Evolutionary conservation across 2,329 filamentous ascomycete species (phyloP), one percentile per base, ranked within the genome.

Genomic region (Ceratocystis variospora): DNA sequence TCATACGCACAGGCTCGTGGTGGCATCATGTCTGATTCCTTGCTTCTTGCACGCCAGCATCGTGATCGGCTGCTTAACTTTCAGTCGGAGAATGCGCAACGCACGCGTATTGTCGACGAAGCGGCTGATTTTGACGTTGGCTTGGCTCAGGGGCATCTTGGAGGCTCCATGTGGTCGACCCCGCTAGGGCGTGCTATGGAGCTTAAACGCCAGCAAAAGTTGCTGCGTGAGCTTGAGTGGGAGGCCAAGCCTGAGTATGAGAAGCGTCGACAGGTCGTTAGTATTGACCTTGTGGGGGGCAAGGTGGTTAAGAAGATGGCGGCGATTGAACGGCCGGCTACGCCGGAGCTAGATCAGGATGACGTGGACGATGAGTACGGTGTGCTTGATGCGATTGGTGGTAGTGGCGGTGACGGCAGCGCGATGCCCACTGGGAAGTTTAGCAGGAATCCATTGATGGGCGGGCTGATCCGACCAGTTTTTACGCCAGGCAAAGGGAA

Each of bases 101-200:
- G 92, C 55, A 96, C 92, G 1, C 89, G 86, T 17, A 87, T 96
- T 17, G 84, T 90, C 46, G 92, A 96, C 71, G 91, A 96, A 76
- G 91, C 90, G 0, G 78, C 82, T 0, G 83, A 85, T 67, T 85
- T 85, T 70, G 83, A 85, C 65, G 78, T 82, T 2, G 74, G 74
- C 44, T 74, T 73, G 1, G 79, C 78, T 12, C 73, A 80, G 71
- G 74, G 73, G 0, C 46, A 73, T 46, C 71, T 76, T 17, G 79
- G 79, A 64, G 41, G 85, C 5, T 90, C 83, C 70, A 87, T 94
- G 77, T 96, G 91, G 91, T 88, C 90, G 62, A 90, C 79, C 17
- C 90, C 91, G 0, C 86, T 89, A 69, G 90, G 96, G 74, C 82
- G 91, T 53, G 92, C 91, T 0, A 79, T 86, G 70, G 90, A 94